Conservation (phyloP, 768 basidiomycete genomes). For the Pisolithus marmoratus region DNA sequence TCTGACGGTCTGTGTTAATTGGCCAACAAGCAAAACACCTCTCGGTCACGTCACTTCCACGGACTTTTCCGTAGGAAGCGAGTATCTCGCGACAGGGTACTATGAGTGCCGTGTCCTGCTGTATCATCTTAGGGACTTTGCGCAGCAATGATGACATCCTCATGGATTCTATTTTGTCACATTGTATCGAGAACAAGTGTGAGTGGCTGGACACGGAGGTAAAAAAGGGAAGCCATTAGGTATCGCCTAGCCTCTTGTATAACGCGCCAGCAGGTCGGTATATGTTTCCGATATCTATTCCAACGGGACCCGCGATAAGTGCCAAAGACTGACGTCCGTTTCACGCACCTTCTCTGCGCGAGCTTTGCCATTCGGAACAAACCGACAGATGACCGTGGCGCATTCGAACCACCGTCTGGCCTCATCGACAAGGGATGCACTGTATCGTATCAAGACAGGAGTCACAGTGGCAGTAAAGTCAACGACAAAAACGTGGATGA, state of each 20-base stretch:
- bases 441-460: constrained; percentile 19
- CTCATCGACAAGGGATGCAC: constrained; percentile 69
- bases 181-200: not conserved
- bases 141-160: constrained; percentile 14
- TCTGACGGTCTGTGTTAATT: constrained; percentile 85
- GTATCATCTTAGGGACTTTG: constrained; percentile 80
- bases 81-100: constrained; percentile 89
- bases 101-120: constrained; percentile 79
- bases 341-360: constrained; percentile 63
- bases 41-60: constrained; percentile 80
- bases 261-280: constrained; percentile 57
- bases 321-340: not conserved
- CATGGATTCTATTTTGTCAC: constrained; percentile 7
- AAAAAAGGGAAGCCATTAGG: not conserved
- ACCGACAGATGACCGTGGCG: constrained; percentile 69
- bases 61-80: constrained; percentile 81
- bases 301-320: constrained; percentile 8
- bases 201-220: not conserved
- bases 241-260: constrained; percentile 19
- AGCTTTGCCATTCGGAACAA: constrained; percentile 61
- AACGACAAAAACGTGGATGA: constrained; percentile 14
- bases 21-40: constrained; percentile 95
- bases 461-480: constrained; percentile 8
- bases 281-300: constrained; percentile 69
- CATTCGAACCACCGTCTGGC: constrained; percentile 85